Base-by-base conservation (phyloP, 2,329 filamentous ascomycete genomes). In the Hymenoscyphus albidus region DNA sequence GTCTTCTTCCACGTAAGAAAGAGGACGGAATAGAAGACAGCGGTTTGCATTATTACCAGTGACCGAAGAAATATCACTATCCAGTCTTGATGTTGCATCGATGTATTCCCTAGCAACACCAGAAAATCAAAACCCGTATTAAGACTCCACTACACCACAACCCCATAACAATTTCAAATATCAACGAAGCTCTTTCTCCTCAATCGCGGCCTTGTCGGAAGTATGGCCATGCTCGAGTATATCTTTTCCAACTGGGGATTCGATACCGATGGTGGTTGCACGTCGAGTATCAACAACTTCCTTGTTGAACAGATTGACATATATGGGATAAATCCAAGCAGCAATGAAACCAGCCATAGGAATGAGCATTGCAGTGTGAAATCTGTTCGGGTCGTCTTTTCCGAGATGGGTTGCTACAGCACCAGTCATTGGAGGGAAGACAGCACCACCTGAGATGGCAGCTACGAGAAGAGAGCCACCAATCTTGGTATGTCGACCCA, bases 401-500 rank as follows among this genome's bases (percentile, higher is more conserved):
- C 66, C 55, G 7, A 64, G 18, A 64, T 64, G 61, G 13, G 61
- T 66, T 12, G 65, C 65, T 32, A 87, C 88, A 12, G 81, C 83
- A 42, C 89, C 90, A 0, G 88, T 83, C 54, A 93, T 79, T 0
- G 90, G 87, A 0, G 91, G 90, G 5, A 93, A 88, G 27, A 84
- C 82, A 2, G 90, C 90, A 64, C 90, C 91, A n/a, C 90, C 90
- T 18, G 84, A 81, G 1, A 93, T 88, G 69, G 88, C 89, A 1
- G 81, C 88, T 1, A 92, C 83, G 65, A 91, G 87, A 74, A 85
- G 89, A 3, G 89, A 89, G 1, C 86, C 88, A 1, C 90, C 91
- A 67, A 89, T 83, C 81, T 93, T 93, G 42, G 88, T 90, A 77
- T 93, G 88, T n/a, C 87, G 83, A 12, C 91, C 91, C 1, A 93